phyloP scores from a whole-genome alignment of 2,329 filamentous ascomycete genomes.

The Xylaria sp. region DNA sequence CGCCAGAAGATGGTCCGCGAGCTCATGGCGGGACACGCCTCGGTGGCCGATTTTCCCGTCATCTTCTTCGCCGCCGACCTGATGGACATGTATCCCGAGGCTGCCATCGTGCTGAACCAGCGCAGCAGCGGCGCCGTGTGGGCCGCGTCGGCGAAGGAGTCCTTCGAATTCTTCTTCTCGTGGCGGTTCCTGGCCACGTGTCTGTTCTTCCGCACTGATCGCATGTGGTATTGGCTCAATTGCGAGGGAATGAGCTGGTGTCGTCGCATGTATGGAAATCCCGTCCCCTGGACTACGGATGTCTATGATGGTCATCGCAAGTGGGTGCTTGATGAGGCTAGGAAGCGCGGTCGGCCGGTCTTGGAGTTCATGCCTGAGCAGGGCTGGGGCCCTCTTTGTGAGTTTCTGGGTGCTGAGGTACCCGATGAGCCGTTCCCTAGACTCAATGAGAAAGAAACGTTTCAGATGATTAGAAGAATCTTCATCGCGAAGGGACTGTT shows the following conservation, averaged over 20 bases:
- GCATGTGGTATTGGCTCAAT: constrained; percentile 36
- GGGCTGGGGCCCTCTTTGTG: constrained; percentile 57
- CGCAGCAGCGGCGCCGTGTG: constrained; percentile 44
- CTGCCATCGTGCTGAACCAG: constrained; percentile 49
- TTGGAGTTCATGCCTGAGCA: constrained; percentile 52
- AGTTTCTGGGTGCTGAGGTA: constrained; percentile 52
- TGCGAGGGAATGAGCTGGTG: not conserved
- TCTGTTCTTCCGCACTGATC: constrained; percentile 37
- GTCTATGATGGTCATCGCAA: constrained; percentile 34
- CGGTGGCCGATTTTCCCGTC: constrained; percentile 47
- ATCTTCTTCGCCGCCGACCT: constrained; percentile 51
- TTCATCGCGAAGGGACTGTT: not conserved
- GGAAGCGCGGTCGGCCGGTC: constrained; percentile 43
- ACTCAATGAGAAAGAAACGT: constrained; percentile 3
- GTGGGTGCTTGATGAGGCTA: constrained; percentile 46
- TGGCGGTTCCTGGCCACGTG: constrained; percentile 43
- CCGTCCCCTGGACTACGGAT: constrained; percentile 24
- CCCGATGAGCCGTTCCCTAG: constrained; percentile 38
- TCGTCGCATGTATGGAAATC: not conserved
- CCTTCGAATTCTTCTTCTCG: constrained; percentile 45
- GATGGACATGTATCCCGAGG: constrained; percentile 54
- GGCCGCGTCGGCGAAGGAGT: constrained; percentile 45
- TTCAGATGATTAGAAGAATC: not conserved
- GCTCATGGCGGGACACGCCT: constrained; percentile 20
- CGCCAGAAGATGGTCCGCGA: constrained; percentile 19